Percentiles rank a stretch among this genome's conserved stretches.
Evolutionary conservation across 2,329 filamentous ascomycete species (phyloP).

Genomic region (Diaporthe destruens): DNA sequence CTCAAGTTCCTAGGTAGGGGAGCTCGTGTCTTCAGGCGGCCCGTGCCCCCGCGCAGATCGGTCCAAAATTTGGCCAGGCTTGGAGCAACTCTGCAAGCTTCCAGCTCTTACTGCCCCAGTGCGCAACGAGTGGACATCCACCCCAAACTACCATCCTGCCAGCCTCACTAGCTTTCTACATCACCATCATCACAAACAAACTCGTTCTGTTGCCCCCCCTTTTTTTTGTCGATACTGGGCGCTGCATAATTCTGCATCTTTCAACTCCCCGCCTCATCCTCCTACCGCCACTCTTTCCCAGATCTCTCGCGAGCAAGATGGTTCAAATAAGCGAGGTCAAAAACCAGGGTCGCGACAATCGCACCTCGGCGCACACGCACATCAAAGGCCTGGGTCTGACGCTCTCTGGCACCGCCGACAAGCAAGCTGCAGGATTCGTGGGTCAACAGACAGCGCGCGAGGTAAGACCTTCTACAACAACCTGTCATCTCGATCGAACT

Average conservation of each 20-base stretch:
- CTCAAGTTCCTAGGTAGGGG: background rate
- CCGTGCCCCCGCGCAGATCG: conserved; percentile 35
- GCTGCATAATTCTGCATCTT: background rate
- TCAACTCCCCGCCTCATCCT: background rate
- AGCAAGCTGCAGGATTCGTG: conserved; percentile 84
- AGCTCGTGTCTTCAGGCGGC: conserved; percentile 17
- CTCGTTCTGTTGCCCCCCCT: background rate
- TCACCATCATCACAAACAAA: conserved; percentile 40
- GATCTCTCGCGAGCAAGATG: conserved; percentile 65
- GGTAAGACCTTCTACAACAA: conserved; percentile 61
- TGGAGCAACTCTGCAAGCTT: conserved; percentile 24
- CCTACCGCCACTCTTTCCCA: background rate
- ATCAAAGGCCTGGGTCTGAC: conserved; percentile 95
- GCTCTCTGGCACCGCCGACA: conserved; percentile 86
- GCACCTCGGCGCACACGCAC: conserved; percentile 96
- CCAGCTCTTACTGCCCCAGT: conserved; percentile 1
- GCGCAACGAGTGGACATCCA: conserved; percentile 24
- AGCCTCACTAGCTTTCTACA: conserved; percentile 37
- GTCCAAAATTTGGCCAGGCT: conserved; percentile 38
- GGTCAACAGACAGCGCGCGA: conserved; percentile 91
- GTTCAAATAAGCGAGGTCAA: conserved; percentile 95
- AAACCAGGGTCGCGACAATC: conserved; percentile 92
- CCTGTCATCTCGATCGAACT: background rate
- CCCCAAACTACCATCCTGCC: conserved; percentile 27
- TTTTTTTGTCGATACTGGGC: background rate